These are phyloP conservation scores for Lentinula novae-zelandiae DNA, from an alignment of 1,284 basidiomycete genomes.

Conservation along the genomic window DNA sequence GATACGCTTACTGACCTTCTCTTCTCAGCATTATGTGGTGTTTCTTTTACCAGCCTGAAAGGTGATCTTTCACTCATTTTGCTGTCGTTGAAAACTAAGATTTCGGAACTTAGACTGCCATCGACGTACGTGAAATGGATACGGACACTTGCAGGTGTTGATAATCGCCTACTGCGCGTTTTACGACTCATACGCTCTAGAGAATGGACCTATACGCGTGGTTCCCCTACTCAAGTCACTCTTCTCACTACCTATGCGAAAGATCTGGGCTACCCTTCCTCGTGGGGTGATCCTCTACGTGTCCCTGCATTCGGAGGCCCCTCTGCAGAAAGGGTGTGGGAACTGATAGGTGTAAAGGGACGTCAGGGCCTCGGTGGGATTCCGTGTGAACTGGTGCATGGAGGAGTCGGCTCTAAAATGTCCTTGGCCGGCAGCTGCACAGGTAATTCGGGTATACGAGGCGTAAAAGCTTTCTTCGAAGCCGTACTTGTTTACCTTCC, in stretches of 20 bases:
- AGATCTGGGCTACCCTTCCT: constrained; percentile 53
- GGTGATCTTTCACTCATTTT: constrained; percentile 34
- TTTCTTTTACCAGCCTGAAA: constrained; percentile 70
- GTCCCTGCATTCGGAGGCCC: constrained; percentile 61
- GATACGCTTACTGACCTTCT: constrained; percentile 3
- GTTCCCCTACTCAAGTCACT: constrained; percentile 32
- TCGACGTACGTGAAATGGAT: constrained; percentile 77
- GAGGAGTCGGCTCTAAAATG: constrained; percentile 40
- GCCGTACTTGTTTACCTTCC: constrained; percentile 66
- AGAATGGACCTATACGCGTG: constrained; percentile 53
- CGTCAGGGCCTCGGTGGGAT: constrained; percentile 58
- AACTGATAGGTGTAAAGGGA: constrained; percentile 44
- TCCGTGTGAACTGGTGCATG: constrained; percentile 72
- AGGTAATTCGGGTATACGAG: constrained; percentile 52
- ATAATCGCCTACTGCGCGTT: constrained; percentile 50
- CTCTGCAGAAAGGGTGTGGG: constrained; percentile 49
- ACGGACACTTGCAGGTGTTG: constrained; percentile 60
- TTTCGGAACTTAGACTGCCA: constrained; percentile 47
- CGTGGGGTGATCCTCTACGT: constrained; percentile 57
- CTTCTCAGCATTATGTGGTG: constrained; percentile 76
- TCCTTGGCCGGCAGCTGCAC: constrained; percentile 54
- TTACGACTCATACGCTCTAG: constrained; percentile 51
- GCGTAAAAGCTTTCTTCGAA: constrained; percentile 52
- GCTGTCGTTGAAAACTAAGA: background rate
- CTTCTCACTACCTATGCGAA: constrained; percentile 43